These are phyloP conservation scores for Pyricularia pennisetigena DNA, from an alignment of 2,329 filamentous ascomycete genomes.

Conservation along the genomic window DNA sequence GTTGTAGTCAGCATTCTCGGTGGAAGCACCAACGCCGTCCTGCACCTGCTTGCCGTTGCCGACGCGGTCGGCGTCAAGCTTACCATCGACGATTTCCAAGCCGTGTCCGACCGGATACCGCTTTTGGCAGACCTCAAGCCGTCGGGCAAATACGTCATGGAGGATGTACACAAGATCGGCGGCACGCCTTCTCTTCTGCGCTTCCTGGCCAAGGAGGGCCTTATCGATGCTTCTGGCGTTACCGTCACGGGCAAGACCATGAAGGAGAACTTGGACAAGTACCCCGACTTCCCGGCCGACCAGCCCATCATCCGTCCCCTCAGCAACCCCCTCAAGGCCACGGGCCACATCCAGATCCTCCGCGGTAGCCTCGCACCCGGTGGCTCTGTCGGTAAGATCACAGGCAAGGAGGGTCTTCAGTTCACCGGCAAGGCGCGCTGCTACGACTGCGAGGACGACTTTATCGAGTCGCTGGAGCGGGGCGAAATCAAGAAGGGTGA, in stretches of 20 bases:
- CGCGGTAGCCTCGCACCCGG: conserved; percentile 80
- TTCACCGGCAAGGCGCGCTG: conserved; percentile 77
- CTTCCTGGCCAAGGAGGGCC: conserved; percentile 70
- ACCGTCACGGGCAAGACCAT: conserved; percentile 88
- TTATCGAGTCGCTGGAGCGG: conserved; percentile 61
- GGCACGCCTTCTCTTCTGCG: conserved; percentile 83
- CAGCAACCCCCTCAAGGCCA: conserved; percentile 62
- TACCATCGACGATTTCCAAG: conserved; percentile 79
- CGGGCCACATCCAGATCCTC: conserved; percentile 82
- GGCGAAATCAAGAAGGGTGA: conserved; percentile 49
- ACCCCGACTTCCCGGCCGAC: conserved; percentile 62
- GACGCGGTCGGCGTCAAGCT: conserved; percentile 73
- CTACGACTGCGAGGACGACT: conserved; percentile 75
- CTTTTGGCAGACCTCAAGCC: conserved; percentile 79
- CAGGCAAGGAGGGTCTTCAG: conserved; percentile 78
- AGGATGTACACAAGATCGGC: conserved; percentile 73
- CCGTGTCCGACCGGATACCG: conserved; percentile 67
- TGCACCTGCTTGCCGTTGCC: conserved; percentile 77
- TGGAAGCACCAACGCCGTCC: conserved; percentile 76
- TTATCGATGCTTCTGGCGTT: conserved; percentile 69
- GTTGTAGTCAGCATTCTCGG: conserved; percentile 72
- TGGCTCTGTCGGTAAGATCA: conserved; percentile 92
- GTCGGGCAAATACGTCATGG: conserved; percentile 81
- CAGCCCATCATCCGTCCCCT: conserved; percentile 78
- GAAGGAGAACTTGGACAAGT: conserved; percentile 72